A percentile compares a stretch with the other conserved stretches of the same genome.
These are phyloP conservation scores for Durio zibethinus DNA, from an alignment of 345 rosid species.

Conservation along the genomic window DNA sequence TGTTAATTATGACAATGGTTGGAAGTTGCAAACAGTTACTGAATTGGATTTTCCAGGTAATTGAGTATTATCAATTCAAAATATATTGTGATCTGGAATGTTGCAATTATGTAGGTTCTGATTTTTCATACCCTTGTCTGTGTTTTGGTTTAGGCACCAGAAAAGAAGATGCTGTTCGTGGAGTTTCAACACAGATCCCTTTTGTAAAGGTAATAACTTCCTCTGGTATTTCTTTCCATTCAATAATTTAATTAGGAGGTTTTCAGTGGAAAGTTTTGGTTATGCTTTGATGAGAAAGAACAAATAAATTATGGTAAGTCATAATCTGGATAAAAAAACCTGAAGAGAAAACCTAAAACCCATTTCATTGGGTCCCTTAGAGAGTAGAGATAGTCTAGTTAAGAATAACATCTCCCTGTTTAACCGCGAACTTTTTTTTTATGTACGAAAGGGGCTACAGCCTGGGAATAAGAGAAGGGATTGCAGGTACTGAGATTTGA, in stretches of 20 bases:
- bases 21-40: constrained; percentile 61
- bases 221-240: not conserved
- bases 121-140: not conserved
- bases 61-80: not conserved
- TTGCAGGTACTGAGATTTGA: too few relatives aligned
- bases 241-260: not conserved
- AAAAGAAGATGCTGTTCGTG: constrained; percentile 17
- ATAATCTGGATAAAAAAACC: not conserved
- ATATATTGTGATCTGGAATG: not conserved
- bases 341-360: not conserved
- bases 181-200: constrained; percentile 9
- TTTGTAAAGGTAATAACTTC: constrained; percentile 24
- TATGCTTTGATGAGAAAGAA: not conserved
- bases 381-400: not conserved
- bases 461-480: too few relatives aligned
- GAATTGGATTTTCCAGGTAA: constrained; percentile 42
- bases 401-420: not conserved
- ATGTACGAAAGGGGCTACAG: too few relatives aligned
- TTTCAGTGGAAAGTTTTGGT: not conserved
- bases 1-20: constrained; percentile 57
- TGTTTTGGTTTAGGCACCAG: constrained; percentile 29
- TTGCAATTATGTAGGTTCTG: not conserved
- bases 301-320: not conserved
- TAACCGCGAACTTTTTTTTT: not conserved
- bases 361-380: not conserved